A percentile compares a stretch with the other conserved stretches of the same genome.
Conservation (phyloP, 202 grass and related monocot species). For the Panicum hallii region DNA sequence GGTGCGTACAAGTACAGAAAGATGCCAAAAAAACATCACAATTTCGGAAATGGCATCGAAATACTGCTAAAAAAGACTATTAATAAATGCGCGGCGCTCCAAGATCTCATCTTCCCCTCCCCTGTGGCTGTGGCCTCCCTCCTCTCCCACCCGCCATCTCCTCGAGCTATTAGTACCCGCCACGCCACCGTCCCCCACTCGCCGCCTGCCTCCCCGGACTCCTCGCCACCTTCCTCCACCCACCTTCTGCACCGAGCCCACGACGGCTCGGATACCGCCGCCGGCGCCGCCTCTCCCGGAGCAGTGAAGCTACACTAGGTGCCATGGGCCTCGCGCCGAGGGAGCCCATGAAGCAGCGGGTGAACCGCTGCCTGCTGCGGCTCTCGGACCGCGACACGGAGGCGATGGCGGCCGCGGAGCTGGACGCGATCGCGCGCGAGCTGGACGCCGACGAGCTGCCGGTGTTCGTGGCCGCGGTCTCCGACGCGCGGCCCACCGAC, state of each 20-base stretch:
- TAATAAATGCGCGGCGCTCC: conserved; percentile 49
- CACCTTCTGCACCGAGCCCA: not conserved
- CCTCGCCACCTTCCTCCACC: not conserved
- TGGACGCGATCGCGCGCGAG: conserved; percentile 72
- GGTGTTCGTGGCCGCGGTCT: conserved; percentile 77
- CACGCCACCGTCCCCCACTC: conserved; percentile 9
- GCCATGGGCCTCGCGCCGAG: conserved; percentile 55
- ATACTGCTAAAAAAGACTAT: conserved; percentile 26
- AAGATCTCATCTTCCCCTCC: conserved; percentile 23
- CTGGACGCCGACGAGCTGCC: conserved; percentile 67
- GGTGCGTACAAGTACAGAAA: not conserved
- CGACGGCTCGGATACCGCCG: not conserved
- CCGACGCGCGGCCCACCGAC: conserved; percentile 80
- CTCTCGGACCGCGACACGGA: conserved; percentile 93
- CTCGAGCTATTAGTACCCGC: conserved; percentile 51
- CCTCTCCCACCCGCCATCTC: conserved; percentile 40
- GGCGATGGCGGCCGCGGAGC: conserved; percentile 92
- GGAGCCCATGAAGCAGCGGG: conserved; percentile 74
- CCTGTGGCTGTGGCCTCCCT: not conserved
- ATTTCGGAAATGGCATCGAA: conserved; percentile 31
- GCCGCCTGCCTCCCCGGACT: not conserved
- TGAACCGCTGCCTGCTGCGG: conserved; percentile 83
- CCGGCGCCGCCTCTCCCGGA: not conserved
- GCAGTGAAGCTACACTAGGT: not conserved
- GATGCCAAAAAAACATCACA: not conserved